Evolutionary conservation across 73 alveolate genomes (phyloP), one percentile per base, ranked within the genome.

Genomic region (Paramecium primaurelia): DNA sequence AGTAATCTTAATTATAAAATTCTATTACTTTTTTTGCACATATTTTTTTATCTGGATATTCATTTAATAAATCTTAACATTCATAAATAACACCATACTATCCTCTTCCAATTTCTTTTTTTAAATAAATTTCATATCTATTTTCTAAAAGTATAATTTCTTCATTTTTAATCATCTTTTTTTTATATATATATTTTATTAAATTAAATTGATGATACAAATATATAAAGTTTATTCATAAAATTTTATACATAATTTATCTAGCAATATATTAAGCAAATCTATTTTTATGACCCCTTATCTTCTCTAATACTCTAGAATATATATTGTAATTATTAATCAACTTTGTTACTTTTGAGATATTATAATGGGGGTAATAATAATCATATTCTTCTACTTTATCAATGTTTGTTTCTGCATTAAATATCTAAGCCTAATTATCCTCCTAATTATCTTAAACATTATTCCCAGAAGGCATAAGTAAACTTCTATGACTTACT

Each of bases 311-410:
- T 6, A 73, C 59, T 73, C 59, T 73, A 7, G 40, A 22, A 18
- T 73, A 73, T 58, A 73, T 40, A 73, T 73, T 73, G 8, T 73
- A 73, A 16, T 73, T 73, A 73, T 73, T 73, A 34, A 73, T 37
- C 16, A 73, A 37, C 37, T 73, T 73, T 3, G 40, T 9, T 12
- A 73, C 59, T 37, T 73, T 73, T 16, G 87, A 16, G 7, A 73
- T 73, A 38, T 73, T 73, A 18, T 37, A 20, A 73, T 73, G 59
- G 11, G 87, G 87, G 12, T 73, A 73, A 73, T 73, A 73, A 34
- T 37, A 9, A 12, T 73, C 87, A n/a, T 34, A 73, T 37, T 73
- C 87, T 12, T 36, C 34, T 14, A 73, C 87, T 73, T 44, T 73
- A 73, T 73, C 87, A 3, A 73, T 10, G 6, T 22, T 37, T 3